phyloP scores from a whole-genome alignment of 176 grass and related monocot genomes.

The Melocanna baccifera region DNA sequence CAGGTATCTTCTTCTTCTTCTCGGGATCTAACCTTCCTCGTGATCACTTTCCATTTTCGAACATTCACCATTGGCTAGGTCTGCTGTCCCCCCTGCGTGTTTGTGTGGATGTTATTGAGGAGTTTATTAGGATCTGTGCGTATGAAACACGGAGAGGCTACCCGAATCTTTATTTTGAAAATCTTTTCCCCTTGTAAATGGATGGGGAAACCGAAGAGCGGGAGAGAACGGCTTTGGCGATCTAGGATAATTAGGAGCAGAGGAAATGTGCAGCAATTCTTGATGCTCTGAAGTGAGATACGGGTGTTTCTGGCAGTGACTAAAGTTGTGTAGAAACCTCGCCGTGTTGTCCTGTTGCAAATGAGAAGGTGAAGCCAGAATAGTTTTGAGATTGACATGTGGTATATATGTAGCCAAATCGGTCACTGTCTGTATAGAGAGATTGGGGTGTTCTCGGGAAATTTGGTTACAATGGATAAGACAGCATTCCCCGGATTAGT shows the following conservation, averaged over 20 bases:
- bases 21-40: neutral
- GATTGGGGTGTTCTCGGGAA: neutral
- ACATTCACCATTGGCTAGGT: neutral
- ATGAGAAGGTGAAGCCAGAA: neutral
- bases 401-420: neutral
- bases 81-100: neutral
- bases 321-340: neutral
- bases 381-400: neutral
- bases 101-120: neutral
- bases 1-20: conserved; percentile 34
- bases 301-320: neutral
- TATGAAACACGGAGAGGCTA: neutral
- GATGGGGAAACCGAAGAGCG: neutral
- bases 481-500: neutral
- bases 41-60: neutral
- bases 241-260: neutral
- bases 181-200: neutral
- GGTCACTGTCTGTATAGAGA: neutral
- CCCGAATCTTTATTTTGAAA: neutral
- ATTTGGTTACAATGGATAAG: neutral
- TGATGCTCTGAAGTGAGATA: neutral
- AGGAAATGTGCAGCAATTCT: neutral
- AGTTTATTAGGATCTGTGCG: neutral
- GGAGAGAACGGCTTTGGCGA: neutral
- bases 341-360: neutral